Evolutionary conservation across 768 basidiomycete species (phyloP).

Genomic region (Calvatia gigantea): DNA sequence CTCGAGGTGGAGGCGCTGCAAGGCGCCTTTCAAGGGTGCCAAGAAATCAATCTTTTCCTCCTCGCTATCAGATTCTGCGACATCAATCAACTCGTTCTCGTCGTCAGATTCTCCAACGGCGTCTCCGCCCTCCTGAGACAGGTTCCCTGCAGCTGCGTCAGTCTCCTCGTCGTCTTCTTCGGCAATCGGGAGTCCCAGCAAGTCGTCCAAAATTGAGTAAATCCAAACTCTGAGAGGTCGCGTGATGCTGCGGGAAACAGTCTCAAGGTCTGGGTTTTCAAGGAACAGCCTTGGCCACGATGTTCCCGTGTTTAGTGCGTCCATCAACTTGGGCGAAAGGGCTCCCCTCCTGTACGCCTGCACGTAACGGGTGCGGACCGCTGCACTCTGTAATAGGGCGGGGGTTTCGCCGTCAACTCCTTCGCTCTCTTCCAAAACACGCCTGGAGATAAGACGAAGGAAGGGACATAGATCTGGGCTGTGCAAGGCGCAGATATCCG

Average conservation of each 20-base stretch:
- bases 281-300: constrained; percentile 74
- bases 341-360: constrained; percentile 59
- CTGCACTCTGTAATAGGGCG: constrained; percentile 24
- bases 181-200: constrained; percentile 55
- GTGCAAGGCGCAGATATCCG: constrained; percentile 62
- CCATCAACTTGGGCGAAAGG: constrained; percentile 54
- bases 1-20: constrained; percentile 54
- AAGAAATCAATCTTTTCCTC: constrained; percentile 53
- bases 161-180: neutral
- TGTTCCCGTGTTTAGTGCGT: constrained; percentile 58
- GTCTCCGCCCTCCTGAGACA: constrained; percentile 13
- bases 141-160: neutral
- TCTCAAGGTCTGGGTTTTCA: constrained; percentile 74
- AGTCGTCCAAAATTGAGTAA: constrained; percentile 66
- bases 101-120: constrained; percentile 30
- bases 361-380: constrained; percentile 49
- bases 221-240: constrained; percentile 61
- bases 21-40: constrained; percentile 65
- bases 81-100: constrained; percentile 65
- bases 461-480: constrained; percentile 52
- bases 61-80: constrained; percentile 58
- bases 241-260: constrained; percentile 59
- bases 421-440: constrained; percentile 32
- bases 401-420: constrained; percentile 26
- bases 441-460: constrained; percentile 47